These are phyloP conservation scores for Tolypocladium amazonense DNA, from an alignment of 2,329 filamentous ascomycete genomes.

Conservation along the genomic window DNA sequence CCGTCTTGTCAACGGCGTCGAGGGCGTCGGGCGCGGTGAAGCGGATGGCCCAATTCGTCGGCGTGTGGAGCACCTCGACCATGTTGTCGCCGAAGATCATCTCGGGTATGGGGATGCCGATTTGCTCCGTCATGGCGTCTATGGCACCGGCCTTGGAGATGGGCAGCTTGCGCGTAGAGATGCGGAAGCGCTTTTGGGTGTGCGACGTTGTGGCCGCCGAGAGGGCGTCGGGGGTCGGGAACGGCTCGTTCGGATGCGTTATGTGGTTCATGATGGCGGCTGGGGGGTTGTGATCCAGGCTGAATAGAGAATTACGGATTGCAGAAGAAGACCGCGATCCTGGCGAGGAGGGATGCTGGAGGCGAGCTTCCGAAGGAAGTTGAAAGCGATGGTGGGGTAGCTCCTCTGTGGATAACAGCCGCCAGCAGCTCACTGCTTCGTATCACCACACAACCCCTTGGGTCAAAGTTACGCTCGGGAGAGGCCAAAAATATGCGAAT, in stretches of 20 bases:
- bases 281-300: neutral
- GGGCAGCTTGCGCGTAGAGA: conserved; percentile 80
- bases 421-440: neutral
- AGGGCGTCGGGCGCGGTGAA: conserved; percentile 85
- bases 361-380: neutral
- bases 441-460: neutral
- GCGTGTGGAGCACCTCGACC: conserved; percentile 62
- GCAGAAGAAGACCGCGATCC: neutral
- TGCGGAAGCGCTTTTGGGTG: conserved; percentile 56
- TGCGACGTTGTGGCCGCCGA: conserved; percentile 44
- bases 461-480: no score
- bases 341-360: neutral
- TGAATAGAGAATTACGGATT: no score
- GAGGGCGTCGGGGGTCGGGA: conserved; percentile 38
- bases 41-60: conserved; percentile 63
- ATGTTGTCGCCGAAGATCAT: conserved; percentile 99
- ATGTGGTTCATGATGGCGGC: conserved; percentile 26
- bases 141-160: conserved; percentile 91
- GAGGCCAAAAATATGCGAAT: neutral
- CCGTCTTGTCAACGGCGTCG: conserved; percentile 89
- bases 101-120: conserved; percentile 85
- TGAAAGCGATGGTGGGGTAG: neutral
- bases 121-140: conserved; percentile 65
- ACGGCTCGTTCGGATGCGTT: conserved; percentile 38
- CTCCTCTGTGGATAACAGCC: neutral